phyloP scores from a whole-genome alignment of 208 protist species.

The Blechomonas ayalai region DNA sequence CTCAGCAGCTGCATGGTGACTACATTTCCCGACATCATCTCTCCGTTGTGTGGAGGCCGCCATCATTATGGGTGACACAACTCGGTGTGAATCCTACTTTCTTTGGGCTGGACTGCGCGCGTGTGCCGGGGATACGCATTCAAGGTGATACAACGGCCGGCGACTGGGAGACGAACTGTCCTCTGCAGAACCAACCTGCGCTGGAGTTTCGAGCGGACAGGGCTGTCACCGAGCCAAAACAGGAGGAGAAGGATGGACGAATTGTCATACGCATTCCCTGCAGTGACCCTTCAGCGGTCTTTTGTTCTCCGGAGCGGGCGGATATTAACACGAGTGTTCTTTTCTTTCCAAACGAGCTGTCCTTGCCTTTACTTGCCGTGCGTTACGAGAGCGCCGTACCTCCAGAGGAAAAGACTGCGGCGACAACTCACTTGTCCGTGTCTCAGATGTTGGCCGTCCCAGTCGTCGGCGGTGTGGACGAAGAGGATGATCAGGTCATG shows the following conservation, averaged over 20 bases:
- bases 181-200: neutral
- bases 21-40: slow-evolving; percentile 71
- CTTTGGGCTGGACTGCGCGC: slow-evolving; percentile 14
- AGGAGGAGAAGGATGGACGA: neutral
- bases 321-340: slow-evolving; percentile 19
- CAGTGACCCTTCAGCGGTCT: slow-evolving; percentile 13
- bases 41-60: slow-evolving; percentile 23
- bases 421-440: slow-evolving; percentile 14
- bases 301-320: slow-evolving; percentile 8
- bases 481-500: slow-evolving; percentile 11
- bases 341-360: slow-evolving; percentile 59
- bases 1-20: slow-evolving; percentile 37
- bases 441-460: slow-evolving; percentile 46
- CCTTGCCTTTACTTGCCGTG: slow-evolving; percentile 35
- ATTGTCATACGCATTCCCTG: slow-evolving; percentile 12
- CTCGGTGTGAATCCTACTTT: slow-evolving; percentile 70
- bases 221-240: neutral
- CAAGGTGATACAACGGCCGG: neutral
- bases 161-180: too few species aligned
- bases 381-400: slow-evolving; percentile 20
- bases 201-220: slow-evolving; percentile 4
- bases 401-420: slow-evolving; percentile 15
- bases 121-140: slow-evolving; percentile 17
- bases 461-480: slow-evolving; percentile 3
- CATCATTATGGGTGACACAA: slow-evolving; percentile 27